phyloP scores from a whole-genome alignment of 169 alveolate genomes.

The Plasmodium cynomolgi region DNA sequence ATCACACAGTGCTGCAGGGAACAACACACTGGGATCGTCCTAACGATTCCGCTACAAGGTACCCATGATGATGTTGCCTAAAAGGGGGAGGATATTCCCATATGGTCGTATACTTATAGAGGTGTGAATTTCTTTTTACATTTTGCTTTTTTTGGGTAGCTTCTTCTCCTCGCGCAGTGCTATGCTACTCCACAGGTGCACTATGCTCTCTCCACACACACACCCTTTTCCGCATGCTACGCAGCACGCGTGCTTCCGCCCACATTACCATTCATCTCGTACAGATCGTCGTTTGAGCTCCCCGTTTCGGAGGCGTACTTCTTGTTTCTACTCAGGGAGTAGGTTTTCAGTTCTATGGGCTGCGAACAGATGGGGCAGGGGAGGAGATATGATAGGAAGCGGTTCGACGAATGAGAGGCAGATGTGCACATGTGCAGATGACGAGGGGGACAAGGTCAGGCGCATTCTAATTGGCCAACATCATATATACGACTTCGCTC shows the following conservation, averaged over 20 bases:
- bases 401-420: not conserved
- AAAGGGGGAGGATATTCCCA: not conserved
- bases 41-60: not conserved
- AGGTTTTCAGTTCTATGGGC: constrained; percentile 48
- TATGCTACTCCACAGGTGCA: not conserved
- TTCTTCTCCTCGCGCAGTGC: not conserved
- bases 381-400: not conserved
- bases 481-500: not conserved
- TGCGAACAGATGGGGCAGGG: not conserved
- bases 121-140: not conserved
- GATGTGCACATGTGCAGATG: not conserved
- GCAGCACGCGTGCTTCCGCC: not conserved
- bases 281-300: constrained; percentile 21
- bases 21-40: not conserved
- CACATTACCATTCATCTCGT: constrained; percentile 34
- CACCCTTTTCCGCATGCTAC: not conserved
- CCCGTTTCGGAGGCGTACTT: constrained; percentile 46
- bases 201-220: not conserved
- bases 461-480: not conserved
- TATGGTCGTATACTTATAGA: not conserved
- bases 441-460: not conserved
- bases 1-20: not conserved
- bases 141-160: not conserved
- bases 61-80: constrained; percentile 51
- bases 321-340: constrained; percentile 30